Percentiles rank a stretch among this genome's conserved stretches.
Evolutionary conservation across 495 filamentous ascomycete genomes (phyloP).

Genomic region (Annulohypoxylon maeteangense): DNA sequence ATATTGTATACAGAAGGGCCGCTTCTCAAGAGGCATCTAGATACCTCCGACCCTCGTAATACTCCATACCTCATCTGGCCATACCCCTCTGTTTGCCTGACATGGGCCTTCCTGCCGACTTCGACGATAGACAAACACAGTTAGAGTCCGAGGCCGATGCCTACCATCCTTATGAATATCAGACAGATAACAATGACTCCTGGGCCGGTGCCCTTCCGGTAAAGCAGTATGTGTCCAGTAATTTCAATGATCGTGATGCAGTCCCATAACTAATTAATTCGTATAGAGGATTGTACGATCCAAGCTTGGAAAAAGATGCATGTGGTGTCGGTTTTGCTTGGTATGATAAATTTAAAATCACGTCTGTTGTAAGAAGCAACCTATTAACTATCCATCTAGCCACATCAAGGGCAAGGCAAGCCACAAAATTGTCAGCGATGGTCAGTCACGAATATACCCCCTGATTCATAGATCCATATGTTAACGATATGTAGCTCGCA

Average conservation of each 20-base stretch:
- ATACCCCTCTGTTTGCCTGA: conserved; percentile 60
- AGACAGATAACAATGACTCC: conserved; percentile 86
- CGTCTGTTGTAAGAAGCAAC: not conserved
- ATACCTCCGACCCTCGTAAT: conserved; percentile 27
- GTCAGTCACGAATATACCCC: conserved; percentile 62
- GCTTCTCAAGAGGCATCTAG: conserved; percentile 32
- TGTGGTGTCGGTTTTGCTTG: conserved; percentile 99
- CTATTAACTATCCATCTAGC: conserved; percentile 59
- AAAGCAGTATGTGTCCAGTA: conserved; percentile 74
- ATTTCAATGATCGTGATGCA: not conserved
- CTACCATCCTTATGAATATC: conserved; percentile 80
- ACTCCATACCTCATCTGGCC: conserved; percentile 36
- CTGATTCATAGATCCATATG: not conserved
- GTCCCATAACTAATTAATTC: conserved; percentile 29
- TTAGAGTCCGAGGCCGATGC: conserved; percentile 62
- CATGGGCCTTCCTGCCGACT: conserved; percentile 67
- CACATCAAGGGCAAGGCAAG: conserved; percentile 97
- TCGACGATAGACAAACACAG: conserved; percentile 66
- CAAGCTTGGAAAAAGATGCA: conserved; percentile 96
- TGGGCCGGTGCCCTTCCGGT: conserved; percentile 96
- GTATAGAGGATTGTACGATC: conserved; percentile 87
- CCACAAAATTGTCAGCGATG: conserved; percentile 99
- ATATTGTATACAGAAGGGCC: conserved; percentile 21
- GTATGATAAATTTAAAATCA: conserved; percentile 63
- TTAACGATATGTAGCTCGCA: conserved; percentile 71